These are phyloP conservation scores for Ophiostoma quercus DNA, from an alignment of 2,329 filamentous ascomycete genomes.

Conservation along the genomic window DNA sequence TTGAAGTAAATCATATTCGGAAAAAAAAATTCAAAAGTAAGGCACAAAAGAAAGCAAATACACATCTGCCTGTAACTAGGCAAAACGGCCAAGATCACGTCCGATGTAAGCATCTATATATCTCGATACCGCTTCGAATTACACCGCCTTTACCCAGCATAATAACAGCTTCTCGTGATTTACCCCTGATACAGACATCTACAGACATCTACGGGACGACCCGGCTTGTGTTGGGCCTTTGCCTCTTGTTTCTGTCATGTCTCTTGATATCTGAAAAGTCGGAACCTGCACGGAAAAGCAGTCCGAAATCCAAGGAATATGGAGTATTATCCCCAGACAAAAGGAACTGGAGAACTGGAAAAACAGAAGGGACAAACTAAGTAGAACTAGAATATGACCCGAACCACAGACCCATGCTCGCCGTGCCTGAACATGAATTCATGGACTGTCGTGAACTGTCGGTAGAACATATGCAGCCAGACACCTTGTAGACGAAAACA, in stretches of 20 bases:
- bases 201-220: background rate
- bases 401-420: background rate
- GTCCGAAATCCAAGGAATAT: background rate
- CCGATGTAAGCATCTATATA: background rate
- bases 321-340: background rate
- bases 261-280: background rate
- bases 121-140: background rate
- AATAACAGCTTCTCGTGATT: background rate
- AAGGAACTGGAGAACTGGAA: background rate
- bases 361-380: too few relatives aligned
- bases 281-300: slow-evolving; percentile 3
- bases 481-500: slow-evolving; percentile 19
- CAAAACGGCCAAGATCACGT: background rate
- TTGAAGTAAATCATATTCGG: background rate
- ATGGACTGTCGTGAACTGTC: background rate
- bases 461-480: background rate
- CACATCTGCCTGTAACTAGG: background rate
- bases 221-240: background rate
- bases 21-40: background rate
- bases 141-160: background rate
- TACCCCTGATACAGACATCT: background rate
- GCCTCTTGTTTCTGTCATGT: background rate
- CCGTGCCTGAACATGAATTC: slow-evolving; percentile 7
- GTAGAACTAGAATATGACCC: too few relatives aligned
- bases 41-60: too few relatives aligned